Conservation (phyloP, 139 green algal species). For the Axilococcus clingmanii region DNA sequence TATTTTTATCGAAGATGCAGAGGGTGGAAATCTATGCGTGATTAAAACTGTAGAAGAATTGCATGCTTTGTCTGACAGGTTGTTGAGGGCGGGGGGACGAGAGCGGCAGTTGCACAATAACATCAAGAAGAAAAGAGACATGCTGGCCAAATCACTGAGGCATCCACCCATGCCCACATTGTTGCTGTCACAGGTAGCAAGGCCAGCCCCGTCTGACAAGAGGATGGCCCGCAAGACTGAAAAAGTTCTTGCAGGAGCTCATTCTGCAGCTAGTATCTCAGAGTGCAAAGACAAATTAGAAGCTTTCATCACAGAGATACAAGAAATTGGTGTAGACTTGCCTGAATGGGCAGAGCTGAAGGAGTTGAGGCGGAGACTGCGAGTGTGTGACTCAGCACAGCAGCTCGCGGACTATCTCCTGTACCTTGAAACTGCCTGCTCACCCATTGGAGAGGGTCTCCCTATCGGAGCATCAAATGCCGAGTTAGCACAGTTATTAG, state of each 20-base stretch:
- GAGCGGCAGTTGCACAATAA: constrained; percentile 35
- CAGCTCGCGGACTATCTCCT: constrained; percentile 19
- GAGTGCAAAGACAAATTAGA: constrained; percentile 19
- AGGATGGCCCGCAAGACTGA: background rate
- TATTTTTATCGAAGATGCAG: constrained; percentile 26
- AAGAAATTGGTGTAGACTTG: constrained; percentile 4
- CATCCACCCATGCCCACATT: background rate
- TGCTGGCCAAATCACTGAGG: constrained; percentile 6
- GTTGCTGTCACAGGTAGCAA: background rate
- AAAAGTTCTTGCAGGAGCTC: constrained; percentile 7
- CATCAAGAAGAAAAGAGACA: constrained; percentile 25
- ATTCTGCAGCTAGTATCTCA: background rate
- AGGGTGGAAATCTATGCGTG: constrained; percentile 9
- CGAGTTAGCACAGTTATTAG: constrained; percentile 16
- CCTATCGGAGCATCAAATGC: constrained; percentile 17
- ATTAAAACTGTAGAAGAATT: constrained; percentile 30
- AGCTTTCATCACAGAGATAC: constrained; percentile 8
- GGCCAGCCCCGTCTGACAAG: constrained; percentile 3
- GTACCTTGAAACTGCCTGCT: constrained; percentile 13
- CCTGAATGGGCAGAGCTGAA: too few species aligned
- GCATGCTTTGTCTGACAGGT: constrained; percentile 24
- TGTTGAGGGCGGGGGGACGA: constrained; percentile 36
- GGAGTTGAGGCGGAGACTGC: background rate
- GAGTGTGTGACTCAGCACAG: background rate
- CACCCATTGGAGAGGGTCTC: constrained; percentile 20